These are phyloP conservation scores for Mycena crocata DNA, from an alignment of 768 basidiomycete species.

Conservation along the genomic window DNA sequence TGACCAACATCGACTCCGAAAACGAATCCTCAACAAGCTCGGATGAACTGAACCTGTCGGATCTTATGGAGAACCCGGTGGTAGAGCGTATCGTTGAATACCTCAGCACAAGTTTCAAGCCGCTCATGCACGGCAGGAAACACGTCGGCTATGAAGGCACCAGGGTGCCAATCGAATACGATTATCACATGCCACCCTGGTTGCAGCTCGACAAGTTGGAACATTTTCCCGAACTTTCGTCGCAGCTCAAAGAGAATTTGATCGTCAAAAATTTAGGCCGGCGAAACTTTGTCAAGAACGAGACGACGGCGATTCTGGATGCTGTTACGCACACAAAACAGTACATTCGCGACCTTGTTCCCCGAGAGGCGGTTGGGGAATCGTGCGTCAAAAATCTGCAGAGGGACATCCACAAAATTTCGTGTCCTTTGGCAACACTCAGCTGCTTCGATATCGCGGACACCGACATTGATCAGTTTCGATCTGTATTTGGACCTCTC, in stretches of 20 bases:
- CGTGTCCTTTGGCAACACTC: constrained; percentile 10
- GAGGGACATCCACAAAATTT: background rate
- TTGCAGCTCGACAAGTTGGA: background rate
- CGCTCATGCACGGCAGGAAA: background rate
- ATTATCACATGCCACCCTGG: constrained; percentile 20
- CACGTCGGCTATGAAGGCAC: background rate
- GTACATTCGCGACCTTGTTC: background rate
- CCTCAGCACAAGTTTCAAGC: background rate
- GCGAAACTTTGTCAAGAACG: background rate
- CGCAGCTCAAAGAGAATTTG: background rate
- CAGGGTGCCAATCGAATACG: constrained; percentile 10
- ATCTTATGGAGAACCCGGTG: background rate
- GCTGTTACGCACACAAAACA: background rate
- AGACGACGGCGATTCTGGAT: background rate
- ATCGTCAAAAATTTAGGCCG: background rate
- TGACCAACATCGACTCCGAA: too few species aligned
- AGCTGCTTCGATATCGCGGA: constrained; percentile 16
- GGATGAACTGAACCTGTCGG: background rate
- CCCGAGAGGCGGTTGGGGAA: background rate
- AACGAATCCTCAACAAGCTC: background rate
- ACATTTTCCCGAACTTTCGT: background rate
- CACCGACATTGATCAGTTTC: background rate
- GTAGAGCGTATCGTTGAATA: background rate
- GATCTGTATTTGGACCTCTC: background rate
- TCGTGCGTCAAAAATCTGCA: background rate